These are phyloP conservation scores for Russula vinacea DNA, from an alignment of 768 basidiomycete genomes.

Conservation along the genomic window DNA sequence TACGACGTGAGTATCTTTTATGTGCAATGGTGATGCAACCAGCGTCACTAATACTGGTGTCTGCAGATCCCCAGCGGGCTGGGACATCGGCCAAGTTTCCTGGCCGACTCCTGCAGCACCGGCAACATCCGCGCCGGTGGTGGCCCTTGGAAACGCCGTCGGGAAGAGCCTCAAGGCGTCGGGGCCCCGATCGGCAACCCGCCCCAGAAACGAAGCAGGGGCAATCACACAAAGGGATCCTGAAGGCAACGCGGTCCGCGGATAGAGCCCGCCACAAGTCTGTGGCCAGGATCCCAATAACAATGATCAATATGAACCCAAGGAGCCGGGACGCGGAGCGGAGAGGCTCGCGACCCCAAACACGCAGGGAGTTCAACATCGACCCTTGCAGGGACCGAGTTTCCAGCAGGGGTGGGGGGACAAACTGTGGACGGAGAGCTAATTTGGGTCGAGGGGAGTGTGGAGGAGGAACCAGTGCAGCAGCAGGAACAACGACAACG, in stretches of 20 bases:
- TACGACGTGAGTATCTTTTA: too few relatives aligned
- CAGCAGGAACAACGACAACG: not conserved
- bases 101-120: too few relatives aligned
- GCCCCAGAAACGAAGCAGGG: not conserved
- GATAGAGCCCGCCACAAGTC: not conserved
- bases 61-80: too few relatives aligned
- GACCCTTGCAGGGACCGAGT: not conserved
- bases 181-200: not conserved
- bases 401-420: not conserved
- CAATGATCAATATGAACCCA: not conserved
- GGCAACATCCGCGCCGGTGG: not conserved
- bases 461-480: not conserved
- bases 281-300: not conserved
- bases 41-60: too few relatives aligned
- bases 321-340: slow-evolving; percentile 4
- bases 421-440: not conserved
- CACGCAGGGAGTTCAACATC: not conserved
- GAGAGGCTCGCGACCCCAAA: not conserved
- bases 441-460: not conserved
- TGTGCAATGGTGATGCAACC: too few relatives aligned
- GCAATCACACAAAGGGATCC: not conserved
- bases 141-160: not conserved
- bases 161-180: not conserved
- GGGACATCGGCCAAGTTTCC: too few relatives aligned
- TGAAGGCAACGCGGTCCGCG: not conserved